A percentile compares a stretch with the other conserved stretches of the same genome.
phyloP scores from a whole-genome alignment of 495 filamentous ascomycete genomes.

The Aspergillus cavernicola region DNA sequence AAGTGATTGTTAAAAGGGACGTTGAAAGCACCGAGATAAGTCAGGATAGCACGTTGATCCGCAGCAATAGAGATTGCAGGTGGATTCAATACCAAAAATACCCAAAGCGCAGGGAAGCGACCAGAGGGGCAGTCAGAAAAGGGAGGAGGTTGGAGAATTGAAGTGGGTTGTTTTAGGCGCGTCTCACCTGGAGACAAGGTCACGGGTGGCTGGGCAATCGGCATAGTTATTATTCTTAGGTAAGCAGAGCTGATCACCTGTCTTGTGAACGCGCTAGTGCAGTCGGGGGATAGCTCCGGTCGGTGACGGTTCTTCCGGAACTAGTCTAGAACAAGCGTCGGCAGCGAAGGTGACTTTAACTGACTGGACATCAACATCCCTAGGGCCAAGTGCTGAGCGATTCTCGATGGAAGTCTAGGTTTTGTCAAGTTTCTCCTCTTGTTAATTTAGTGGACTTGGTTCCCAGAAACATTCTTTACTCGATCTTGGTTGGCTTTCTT shows the following conservation, averaged over 20 bases:
- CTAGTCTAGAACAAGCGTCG: slow-evolving; percentile 27
- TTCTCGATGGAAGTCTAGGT: neutral
- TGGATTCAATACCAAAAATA: slow-evolving; percentile 8
- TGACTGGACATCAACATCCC: neutral
- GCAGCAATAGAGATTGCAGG: neutral
- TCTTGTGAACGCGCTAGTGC: slow-evolving; percentile 8
- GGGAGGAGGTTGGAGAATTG: slow-evolving; percentile 10
- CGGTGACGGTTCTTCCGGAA: slow-evolving; percentile 18
- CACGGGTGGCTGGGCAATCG: slow-evolving; percentile 1
- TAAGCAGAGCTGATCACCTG: slow-evolving; percentile 1
- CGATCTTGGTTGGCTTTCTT: neutral
- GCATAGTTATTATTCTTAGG: slow-evolving; percentile 1
- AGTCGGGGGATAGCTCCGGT: slow-evolving; percentile 14
- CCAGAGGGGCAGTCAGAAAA: slow-evolving; percentile 11
- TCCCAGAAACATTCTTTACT: slow-evolving; percentile 2
- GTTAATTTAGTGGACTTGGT: neutral
- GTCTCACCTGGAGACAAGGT: neutral
- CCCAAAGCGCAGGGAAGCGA: slow-evolving; percentile 6
- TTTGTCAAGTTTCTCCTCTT: neutral
- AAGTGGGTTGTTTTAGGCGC: slow-evolving; percentile 12
- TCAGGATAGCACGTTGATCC: neutral
- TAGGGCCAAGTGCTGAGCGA: neutral
- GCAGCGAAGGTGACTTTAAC: slow-evolving; percentile 16
- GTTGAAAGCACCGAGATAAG: neutral
- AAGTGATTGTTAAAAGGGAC: slow-evolving; percentile 3